These are phyloP conservation scores for Saccharomyces hybrid DNA, from an alignment of 1,139 yeast genomes.

Conservation along the genomic window DNA sequence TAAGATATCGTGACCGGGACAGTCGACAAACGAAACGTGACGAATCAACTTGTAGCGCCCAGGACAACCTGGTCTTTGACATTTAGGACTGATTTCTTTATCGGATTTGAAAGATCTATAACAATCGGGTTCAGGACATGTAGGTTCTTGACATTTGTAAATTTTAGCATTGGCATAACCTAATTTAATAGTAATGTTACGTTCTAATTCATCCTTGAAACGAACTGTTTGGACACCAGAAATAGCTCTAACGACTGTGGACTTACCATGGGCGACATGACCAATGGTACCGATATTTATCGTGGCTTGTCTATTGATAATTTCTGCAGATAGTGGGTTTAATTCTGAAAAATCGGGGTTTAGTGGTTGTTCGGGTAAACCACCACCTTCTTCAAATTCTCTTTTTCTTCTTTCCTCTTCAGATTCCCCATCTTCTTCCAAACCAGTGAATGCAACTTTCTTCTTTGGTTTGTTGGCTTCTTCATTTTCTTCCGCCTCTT, in stretches of 20 bases:
- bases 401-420: conserved; percentile 64
- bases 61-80: conserved; percentile 75
- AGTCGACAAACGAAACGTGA: conserved; percentile 97
- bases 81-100: conserved; percentile 88
- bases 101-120: conserved; percentile 91
- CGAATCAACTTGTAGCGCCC: conserved; percentile 88
- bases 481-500: conserved; percentile 26
- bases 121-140: conserved; percentile 91
- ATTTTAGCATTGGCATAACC: conserved; percentile 99
- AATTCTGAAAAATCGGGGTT: conserved; percentile 71
- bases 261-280: conserved; percentile 98
- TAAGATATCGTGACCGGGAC: conserved; percentile 99
- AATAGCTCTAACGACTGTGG: conserved; percentile 97
- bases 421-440: conserved; percentile 46
- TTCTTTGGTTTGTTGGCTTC: conserved; percentile 50
- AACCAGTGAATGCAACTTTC: conserved; percentile 75
- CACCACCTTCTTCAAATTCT: conserved; percentile 97
- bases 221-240: conserved; percentile 99
- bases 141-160: conserved; percentile 81
- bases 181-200: conserved; percentile 96
- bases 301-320: conserved; percentile 97
- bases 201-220: conserved; percentile 96
- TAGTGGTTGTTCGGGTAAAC: conserved; percentile 91
- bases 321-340: conserved; percentile 91
- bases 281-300: conserved; percentile 99